Conservation (phyloP, 2,329 filamentous ascomycete genomes). For the Aaosphaeria arxii region DNA sequence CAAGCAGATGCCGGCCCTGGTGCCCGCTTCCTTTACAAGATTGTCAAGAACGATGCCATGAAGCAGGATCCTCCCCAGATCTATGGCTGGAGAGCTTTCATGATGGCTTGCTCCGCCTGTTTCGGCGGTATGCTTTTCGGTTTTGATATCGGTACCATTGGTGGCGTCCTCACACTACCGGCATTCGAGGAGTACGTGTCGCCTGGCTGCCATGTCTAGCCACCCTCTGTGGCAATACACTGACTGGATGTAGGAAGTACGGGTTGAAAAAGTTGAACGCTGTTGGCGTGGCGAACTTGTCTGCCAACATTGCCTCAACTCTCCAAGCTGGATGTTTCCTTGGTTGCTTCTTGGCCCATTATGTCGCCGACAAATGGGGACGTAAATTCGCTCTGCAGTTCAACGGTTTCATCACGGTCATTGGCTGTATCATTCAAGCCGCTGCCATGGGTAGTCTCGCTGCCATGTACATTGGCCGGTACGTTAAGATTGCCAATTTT, state of each 20-base stretch:
- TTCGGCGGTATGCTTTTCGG: slow-evolving; percentile 70
- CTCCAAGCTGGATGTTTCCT: slow-evolving; percentile 68
- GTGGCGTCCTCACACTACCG: slow-evolving; percentile 62
- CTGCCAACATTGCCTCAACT: slow-evolving; percentile 69
- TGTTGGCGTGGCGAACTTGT: slow-evolving; percentile 51
- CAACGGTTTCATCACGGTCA: slow-evolving; percentile 55
- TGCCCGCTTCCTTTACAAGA: slow-evolving; percentile 48
- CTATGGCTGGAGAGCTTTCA: slow-evolving; percentile 68
- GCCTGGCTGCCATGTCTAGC: neutral
- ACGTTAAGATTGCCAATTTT: slow-evolving; percentile 15
- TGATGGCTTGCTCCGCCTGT: slow-evolving; percentile 62
- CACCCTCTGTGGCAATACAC: neutral
- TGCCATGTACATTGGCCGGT: slow-evolving; percentile 65
- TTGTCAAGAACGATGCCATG: slow-evolving; percentile 71
- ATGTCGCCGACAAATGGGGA: slow-evolving; percentile 55
- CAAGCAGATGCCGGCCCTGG: slow-evolving; percentile 12
- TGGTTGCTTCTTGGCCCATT: slow-evolving; percentile 59
- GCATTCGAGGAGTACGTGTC: slow-evolving; percentile 52
- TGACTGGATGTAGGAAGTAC: slow-evolving; percentile 47
- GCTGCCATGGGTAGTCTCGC: slow-evolving; percentile 58
- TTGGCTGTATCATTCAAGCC: slow-evolving; percentile 65
- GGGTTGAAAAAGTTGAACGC: slow-evolving; percentile 43
- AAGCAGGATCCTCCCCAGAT: slow-evolving; percentile 64
- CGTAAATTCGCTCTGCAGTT: slow-evolving; percentile 55
- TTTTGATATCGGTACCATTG: slow-evolving; percentile 65